Percentiles rank a stretch among this genome's conserved stretches.
phyloP scores from a whole-genome alignment of 2,329 filamentous ascomycete species.

The Fusarium sp. region DNA sequence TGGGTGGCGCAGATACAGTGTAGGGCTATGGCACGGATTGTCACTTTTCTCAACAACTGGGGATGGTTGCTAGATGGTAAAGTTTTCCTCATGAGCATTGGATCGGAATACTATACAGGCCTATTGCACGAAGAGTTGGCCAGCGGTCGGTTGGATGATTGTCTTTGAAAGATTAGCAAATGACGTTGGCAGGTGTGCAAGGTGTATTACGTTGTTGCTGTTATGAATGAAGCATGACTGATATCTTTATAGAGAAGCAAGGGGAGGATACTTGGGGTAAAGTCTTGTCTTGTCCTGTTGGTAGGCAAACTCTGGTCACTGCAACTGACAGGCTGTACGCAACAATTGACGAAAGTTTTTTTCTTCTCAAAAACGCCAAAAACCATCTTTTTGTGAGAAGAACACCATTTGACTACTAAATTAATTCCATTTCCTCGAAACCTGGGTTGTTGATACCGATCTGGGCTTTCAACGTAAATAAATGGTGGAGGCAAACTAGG shows the following conservation, averaged over 20 bases:
- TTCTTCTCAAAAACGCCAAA: conserved; percentile 13
- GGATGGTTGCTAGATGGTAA: conserved; percentile 13
- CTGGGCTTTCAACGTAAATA: neutral
- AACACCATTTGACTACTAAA: neutral
- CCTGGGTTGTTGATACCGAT: neutral
- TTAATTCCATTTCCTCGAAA: neutral
- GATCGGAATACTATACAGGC: conserved; percentile 35
- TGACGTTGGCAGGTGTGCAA: conserved; percentile 1
- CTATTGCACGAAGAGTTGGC: conserved; percentile 12
- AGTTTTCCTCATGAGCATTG: conserved; percentile 22
- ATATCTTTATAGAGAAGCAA: conserved; percentile 16
- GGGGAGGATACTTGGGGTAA: conserved; percentile 1
- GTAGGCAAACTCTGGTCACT: neutral
- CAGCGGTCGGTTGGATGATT: conserved; percentile 36
- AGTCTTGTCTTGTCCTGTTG: neutral
- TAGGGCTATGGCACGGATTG: conserved; percentile 28
- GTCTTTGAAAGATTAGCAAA: conserved; percentile 17
- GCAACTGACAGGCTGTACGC: conserved; percentile 14
- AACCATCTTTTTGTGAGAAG: neutral
- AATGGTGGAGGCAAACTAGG: neutral
- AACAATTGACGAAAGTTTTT: conserved; percentile 22
- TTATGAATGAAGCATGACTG: conserved; percentile 22
- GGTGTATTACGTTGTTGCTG: conserved; percentile 13
- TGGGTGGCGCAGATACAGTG: conserved; percentile 40
- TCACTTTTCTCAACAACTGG: conserved; percentile 32